Evolutionary conservation across 2,329 filamentous ascomycete species (phyloP), one percentile per base, ranked within the genome.

Genomic region (Talaromyces rugulosus): DNA sequence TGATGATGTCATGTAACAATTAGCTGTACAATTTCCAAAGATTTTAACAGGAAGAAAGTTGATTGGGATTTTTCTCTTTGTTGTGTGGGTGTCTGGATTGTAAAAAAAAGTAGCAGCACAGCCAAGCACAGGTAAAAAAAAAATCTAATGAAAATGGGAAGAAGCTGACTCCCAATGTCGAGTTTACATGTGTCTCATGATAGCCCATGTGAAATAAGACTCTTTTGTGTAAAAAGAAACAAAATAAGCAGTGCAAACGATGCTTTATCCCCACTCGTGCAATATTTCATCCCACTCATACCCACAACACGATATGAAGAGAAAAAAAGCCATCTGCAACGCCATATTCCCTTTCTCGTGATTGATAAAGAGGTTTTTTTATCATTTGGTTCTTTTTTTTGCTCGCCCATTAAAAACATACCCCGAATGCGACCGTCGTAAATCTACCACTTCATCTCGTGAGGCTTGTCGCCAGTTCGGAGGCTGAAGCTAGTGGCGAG

Each of bases 391-490:
- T n/a, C 33, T 53, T 50, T 54, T 55, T 60, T 75, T 72, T 70
- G 66, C 71, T 69, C 70, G 71, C 69, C 70, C 72, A 72, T 73
- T 73, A 71, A 72, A 72, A 70, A 70, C 72, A 58, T 59, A 65
- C 59, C 74, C 74, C 74, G 72, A 70, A 73, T 72, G 72, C 74
- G 69, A 69, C 71, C 70, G 67, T 72, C 67, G 65, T 70, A 27
- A 36, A 74, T 87, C 83, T 97, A 99, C 88, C 94, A 99, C 84
- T 91, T 91, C 95, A 99, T 98, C 89, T 96, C 91, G 85, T 99
- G 95, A 83, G 95, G 95, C 89, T 94, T 93, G 87, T 99, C 94
- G 78, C 95, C 95, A 87, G 93, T 97, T 85, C 94, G 91, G 83
- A 99, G 89, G 88, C 91, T 96, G 91, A 99, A 99, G 80, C 89